Conservation (phyloP, 2,329 filamentous ascomycete species). For the Calonectria multiphialidica region DNA sequence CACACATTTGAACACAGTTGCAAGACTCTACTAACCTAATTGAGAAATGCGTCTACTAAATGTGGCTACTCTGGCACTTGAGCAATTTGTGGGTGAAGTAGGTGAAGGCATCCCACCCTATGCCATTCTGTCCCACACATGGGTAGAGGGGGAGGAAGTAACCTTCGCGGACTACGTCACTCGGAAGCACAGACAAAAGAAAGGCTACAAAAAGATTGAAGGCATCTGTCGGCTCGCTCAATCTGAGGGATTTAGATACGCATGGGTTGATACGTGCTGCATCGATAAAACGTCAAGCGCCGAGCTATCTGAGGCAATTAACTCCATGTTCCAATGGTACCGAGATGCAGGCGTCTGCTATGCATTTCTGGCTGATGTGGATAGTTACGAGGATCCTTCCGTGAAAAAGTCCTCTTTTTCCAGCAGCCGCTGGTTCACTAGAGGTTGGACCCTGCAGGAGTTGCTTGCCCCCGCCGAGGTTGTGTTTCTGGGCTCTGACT, state of each 20-base stretch:
- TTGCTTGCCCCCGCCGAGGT: background rate
- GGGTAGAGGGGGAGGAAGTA: background rate
- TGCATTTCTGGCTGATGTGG: background rate
- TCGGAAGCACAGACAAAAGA: background rate
- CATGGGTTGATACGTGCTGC: conserved; percentile 3
- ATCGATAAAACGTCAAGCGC: conserved; percentile 14
- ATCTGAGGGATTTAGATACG: conserved; percentile 8
- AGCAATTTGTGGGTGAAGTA: conserved; percentile 9
- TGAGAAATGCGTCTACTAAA: conserved; percentile 3
- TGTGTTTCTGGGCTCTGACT: background rate
- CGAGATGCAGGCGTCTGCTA: conserved; percentile 1
- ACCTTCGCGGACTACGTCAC: background rate
- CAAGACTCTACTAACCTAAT: too few species aligned
- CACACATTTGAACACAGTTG: background rate
- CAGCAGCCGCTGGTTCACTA: conserved; percentile 2
- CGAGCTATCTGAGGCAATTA: conserved; percentile 6
- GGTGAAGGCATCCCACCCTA: background rate
- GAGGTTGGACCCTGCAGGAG: background rate
- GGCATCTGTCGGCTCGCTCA: background rate
- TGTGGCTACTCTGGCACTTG: background rate
- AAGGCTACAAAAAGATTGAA: background rate
- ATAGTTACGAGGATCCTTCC: background rate
- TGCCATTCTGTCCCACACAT: conserved; percentile 6
- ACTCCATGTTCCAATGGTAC: conserved; percentile 18
- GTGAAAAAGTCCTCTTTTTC: background rate